Evolutionary conservation across 306 rosid genomes (phyloP).

Genomic region (Begonia peltatifolia): DNA sequence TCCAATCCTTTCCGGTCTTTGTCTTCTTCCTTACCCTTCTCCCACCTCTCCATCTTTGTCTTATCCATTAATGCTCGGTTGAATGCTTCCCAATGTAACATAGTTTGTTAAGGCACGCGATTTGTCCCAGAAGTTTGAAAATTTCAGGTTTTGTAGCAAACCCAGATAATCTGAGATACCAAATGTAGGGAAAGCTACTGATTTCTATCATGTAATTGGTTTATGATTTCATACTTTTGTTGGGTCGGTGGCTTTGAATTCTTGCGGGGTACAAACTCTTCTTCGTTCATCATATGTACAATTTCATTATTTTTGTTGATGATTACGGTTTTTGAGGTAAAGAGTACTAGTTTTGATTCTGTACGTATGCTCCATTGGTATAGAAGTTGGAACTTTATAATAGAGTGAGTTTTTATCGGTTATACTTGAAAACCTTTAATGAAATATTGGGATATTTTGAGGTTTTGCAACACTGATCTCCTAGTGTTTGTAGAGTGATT

Average conservation of each 20-base stretch:
- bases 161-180: constrained; percentile 10
- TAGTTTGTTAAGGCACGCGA: no score
- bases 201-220: constrained; percentile 17
- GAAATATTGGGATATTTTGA: constrained; percentile 18
- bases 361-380: no score
- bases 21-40: no score
- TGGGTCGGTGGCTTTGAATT: constrained; percentile 18
- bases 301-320: constrained; percentile 19
- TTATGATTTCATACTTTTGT: constrained; percentile 20
- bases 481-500: constrained; percentile 27
- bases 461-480: no score
- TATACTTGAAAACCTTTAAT: neutral
- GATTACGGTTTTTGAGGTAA: constrained; percentile 51
- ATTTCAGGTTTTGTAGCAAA: neutral
- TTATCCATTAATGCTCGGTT: no score
- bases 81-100: no score
- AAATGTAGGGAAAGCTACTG: constrained; percentile 23
- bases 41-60: no score
- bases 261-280: constrained; percentile 4
- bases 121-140: no score
- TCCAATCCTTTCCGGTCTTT: no score
- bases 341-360: neutral
- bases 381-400: no score
- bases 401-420: neutral
- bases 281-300: neutral